Evolutionary conservation across 208 protist genomes (phyloP).

Genomic region (Angomonas desouzai): DNA sequence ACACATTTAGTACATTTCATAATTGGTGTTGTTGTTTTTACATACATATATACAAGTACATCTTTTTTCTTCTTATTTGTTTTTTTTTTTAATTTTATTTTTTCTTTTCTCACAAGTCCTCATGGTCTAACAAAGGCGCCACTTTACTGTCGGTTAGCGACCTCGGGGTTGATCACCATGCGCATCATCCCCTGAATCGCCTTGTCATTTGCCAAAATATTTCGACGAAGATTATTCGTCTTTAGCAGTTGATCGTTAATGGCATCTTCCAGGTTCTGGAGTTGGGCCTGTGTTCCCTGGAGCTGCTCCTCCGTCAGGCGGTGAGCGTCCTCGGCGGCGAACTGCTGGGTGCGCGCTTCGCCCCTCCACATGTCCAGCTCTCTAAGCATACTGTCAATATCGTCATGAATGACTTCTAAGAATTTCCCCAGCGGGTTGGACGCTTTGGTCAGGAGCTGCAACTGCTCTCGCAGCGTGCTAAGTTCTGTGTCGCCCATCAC

Average conservation of each 20-base stretch:
- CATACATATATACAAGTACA: slow-evolving; percentile 1
- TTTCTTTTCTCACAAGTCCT: too few species aligned
- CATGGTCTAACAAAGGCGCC: not conserved
- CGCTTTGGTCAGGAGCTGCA: slow-evolving; percentile 87
- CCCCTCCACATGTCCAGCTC: slow-evolving; percentile 89
- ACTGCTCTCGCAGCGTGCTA: slow-evolving; percentile 75
- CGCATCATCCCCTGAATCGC: slow-evolving; percentile 77
- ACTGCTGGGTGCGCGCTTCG: slow-evolving; percentile 75
- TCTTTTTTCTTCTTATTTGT: too few species aligned
- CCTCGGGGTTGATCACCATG: slow-evolving; percentile 79
- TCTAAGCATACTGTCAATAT: slow-evolving; percentile 86
- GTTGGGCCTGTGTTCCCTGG: slow-evolving; percentile 72
- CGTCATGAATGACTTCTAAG: slow-evolving; percentile 81
- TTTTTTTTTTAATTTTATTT: too few species aligned
- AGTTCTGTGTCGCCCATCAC: slow-evolving; percentile 70
- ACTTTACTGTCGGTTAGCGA: slow-evolving; percentile 15
- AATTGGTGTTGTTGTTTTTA: slow-evolving; percentile 5
- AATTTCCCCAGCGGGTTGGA: slow-evolving; percentile 87
- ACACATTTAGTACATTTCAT: too few species aligned
- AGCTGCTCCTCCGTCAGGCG: slow-evolving; percentile 82
- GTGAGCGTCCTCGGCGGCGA: slow-evolving; percentile 70
- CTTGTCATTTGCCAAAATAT: slow-evolving; percentile 76
- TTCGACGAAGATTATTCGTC: slow-evolving; percentile 73
- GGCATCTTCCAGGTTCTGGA: slow-evolving; percentile 82
- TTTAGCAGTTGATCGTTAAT: slow-evolving; percentile 86